Evolutionary conservation across 129 eudicot species (phyloP).

Genomic region (Tanacetum coccineum): DNA sequence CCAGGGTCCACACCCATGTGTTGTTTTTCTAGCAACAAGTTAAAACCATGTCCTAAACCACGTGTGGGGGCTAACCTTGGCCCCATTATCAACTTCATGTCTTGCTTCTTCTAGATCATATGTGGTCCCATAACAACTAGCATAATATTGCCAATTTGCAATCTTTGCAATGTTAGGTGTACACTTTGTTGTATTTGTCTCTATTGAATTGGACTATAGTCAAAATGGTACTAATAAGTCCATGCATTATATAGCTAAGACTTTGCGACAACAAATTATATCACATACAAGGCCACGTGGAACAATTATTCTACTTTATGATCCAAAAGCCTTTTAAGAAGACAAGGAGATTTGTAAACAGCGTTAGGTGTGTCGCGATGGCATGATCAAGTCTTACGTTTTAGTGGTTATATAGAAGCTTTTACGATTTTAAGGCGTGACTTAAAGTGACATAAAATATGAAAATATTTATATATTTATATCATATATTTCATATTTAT

Average conservation of each 20-base stretch:
- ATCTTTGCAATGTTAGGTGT: conserved; percentile 17
- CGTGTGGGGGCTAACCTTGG: conserved; percentile 4
- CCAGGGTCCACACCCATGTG: conserved; percentile 21
- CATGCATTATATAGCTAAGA: neutral
- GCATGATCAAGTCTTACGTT: too few relatives aligned
- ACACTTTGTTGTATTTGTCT: conserved; percentile 9
- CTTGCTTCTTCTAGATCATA: conserved; percentile 27
- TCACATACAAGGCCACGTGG: neutral
- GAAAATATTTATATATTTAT: too few relatives aligned
- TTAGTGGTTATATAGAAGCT: too few relatives aligned
- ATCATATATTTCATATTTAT: too few relatives aligned
- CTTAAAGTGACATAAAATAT: too few relatives aligned
- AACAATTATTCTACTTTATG: neutral
- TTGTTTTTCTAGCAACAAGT: conserved; percentile 13
- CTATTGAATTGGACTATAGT: conserved; percentile 10
- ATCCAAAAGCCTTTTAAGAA: neutral
- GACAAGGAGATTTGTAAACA: neutral
- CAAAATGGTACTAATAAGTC: conserved; percentile 5
- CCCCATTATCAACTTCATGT: conserved; percentile 5
- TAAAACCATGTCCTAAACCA: conserved; percentile 4
- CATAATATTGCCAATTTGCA: neutral
- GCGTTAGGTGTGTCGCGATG: too few relatives aligned
- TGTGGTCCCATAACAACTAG: conserved; percentile 14
- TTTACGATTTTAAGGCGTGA: too few relatives aligned
- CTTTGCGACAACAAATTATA: neutral